Evolutionary conservation across 345 rosid genomes (phyloP).

Genomic region (Sisymbrium altissimum): DNA sequence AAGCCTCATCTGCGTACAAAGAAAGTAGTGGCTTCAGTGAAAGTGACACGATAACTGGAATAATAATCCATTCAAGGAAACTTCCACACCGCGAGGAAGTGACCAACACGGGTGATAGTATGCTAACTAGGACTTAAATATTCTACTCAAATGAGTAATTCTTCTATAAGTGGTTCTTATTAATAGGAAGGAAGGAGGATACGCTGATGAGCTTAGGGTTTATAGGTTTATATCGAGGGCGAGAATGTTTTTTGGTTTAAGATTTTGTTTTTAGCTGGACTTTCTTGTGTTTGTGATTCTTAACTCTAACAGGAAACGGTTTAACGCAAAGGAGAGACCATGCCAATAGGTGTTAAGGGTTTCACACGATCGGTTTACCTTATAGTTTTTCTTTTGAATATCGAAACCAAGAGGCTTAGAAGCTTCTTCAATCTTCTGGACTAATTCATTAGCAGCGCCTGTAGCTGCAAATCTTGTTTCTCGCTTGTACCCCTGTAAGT

Average conservation of each 20-base stretch:
- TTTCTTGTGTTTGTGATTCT: not conserved
- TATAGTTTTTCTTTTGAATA: slow-evolving; percentile 89
- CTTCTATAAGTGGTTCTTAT: not conserved
- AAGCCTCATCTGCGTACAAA: slow-evolving; percentile 71
- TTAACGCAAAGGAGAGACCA: not conserved
- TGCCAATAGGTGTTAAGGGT: slow-evolving; percentile 1
- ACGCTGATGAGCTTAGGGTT: not conserved
- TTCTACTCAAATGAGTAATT: not conserved
- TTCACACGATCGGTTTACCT: slow-evolving; percentile 44
- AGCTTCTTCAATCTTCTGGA: slow-evolving; percentile 86
- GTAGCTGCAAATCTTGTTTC: slow-evolving; percentile 93
- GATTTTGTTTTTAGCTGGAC: not conserved
- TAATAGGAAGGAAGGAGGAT: not conserved
- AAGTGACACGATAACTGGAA: not conserved
- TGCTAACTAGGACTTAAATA: not conserved
- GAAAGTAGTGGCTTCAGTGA: not conserved
- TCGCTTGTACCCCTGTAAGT: slow-evolving; percentile 70
- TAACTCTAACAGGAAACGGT: not conserved
- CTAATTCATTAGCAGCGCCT: slow-evolving; percentile 85
- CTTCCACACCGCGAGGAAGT: not conserved
- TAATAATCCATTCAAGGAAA: not conserved
- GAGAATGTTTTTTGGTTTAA: not conserved
- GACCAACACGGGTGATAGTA: not conserved
- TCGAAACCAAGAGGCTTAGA: slow-evolving; percentile 97
- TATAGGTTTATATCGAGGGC: not conserved